phyloP scores from a whole-genome alignment of 1,139 yeast genomes.

The Blastobotrys indianensis region DNA sequence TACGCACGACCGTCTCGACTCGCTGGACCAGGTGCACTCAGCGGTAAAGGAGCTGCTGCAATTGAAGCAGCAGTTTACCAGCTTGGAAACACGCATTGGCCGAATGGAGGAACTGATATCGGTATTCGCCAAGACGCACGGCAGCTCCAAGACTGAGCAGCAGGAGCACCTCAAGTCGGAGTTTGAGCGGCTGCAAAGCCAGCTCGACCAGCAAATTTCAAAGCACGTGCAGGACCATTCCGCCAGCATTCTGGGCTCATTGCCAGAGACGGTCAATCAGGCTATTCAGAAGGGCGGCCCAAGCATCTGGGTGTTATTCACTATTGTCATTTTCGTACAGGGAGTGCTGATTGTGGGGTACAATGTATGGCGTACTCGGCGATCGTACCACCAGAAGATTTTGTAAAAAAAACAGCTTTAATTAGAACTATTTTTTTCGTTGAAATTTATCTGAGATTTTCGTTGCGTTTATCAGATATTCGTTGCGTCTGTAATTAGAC shows the following conservation, averaged over 20 bases:
- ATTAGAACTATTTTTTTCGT: too few species aligned
- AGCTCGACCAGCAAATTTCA: slow-evolving; percentile 21
- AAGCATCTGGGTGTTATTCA: slow-evolving; percentile 26
- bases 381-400: slow-evolving; percentile 30
- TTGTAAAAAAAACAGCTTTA: slow-evolving; percentile 20
- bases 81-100: slow-evolving; percentile 15
- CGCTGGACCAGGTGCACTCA: slow-evolving; percentile 10
- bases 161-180: slow-evolving; percentile 19
- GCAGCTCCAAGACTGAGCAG: slow-evolving; percentile 11
- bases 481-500: too few species aligned
- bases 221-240: slow-evolving; percentile 26
- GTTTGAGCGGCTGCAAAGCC: slow-evolving; percentile 20
- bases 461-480: too few species aligned
- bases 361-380: slow-evolving; percentile 26
- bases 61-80: slow-evolving; percentile 11
- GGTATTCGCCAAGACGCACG: slow-evolving; percentile 3
- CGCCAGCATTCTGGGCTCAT: slow-evolving; percentile 23
- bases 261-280: slow-evolving; percentile 27
- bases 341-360: slow-evolving; percentile 27
- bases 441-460: too few species aligned
- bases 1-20: slow-evolving; percentile 13
- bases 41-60: slow-evolving; percentile 8
- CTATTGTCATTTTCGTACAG: slow-evolving; percentile 26
- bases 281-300: slow-evolving; percentile 30
- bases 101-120: slow-evolving; percentile 12